Percentiles rank a stretch among this genome's conserved stretches.
Evolutionary conservation across 176 grass and related monocot species (phyloP).

Genomic region (Phoenix dactylifera): DNA sequence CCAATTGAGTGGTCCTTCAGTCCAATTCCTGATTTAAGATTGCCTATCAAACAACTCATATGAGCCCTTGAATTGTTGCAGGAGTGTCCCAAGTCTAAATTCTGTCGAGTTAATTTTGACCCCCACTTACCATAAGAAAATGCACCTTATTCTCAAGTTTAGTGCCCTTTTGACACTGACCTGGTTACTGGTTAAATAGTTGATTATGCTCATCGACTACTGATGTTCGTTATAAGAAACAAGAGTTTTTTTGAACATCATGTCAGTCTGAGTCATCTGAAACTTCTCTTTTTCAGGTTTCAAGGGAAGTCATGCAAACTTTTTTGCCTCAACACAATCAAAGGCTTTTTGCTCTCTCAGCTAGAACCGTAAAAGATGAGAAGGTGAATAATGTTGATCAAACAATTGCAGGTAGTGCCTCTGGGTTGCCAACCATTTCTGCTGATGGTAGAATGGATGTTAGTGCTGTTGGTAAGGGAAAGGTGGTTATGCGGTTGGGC

Average conservation of each 20-base stretch:
- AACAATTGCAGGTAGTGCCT: conserved; percentile 26
- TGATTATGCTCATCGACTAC: too few relatives aligned
- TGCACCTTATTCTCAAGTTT: too few relatives aligned
- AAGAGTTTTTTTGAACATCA: conserved; percentile 5
- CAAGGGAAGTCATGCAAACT: conserved; percentile 41
- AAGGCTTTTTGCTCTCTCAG: conserved; percentile 28
- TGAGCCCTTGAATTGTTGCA: too few relatives aligned
- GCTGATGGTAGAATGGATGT: conserved; percentile 46
- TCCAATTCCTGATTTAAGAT: too few relatives aligned
- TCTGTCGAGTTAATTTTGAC: too few relatives aligned
- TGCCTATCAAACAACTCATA: too few relatives aligned
- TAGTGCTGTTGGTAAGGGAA: conserved; percentile 33
- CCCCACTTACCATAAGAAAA: too few relatives aligned
- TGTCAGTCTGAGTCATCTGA: conserved; percentile 5
- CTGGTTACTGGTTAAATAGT: too few relatives aligned
- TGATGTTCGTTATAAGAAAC: too few relatives aligned
- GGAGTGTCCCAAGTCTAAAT: too few relatives aligned
- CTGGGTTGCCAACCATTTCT: conserved; percentile 25
- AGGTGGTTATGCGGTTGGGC: conserved; percentile 29
- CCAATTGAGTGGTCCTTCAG: too few relatives aligned
- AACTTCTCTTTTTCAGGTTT: conserved; percentile 40
- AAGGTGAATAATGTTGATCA: conserved; percentile 24
- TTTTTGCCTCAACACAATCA: conserved; percentile 58
- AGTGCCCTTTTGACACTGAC: too few relatives aligned
- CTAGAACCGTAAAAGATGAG: conserved; percentile 17